Percentiles rank a stretch among this genome's conserved stretches.
Evolutionary conservation across 225 moss, liverwort and hornwort species (phyloP).

Genomic region (Polytrichum commune): DNA sequence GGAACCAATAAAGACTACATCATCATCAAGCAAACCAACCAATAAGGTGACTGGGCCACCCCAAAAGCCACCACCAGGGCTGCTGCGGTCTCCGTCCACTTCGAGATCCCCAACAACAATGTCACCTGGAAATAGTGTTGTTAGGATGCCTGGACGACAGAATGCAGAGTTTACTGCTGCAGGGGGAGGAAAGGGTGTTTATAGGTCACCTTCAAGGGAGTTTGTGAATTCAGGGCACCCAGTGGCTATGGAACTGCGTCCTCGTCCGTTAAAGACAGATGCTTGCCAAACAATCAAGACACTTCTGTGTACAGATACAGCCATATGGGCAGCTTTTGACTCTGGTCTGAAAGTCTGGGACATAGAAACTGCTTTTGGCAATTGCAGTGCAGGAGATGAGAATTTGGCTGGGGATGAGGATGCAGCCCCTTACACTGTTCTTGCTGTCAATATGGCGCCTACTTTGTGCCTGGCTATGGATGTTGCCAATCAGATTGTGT

Average conservation of each 20-base stretch:
- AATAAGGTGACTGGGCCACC: slow-evolving; percentile 12
- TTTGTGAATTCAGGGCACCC: slow-evolving; percentile 55
- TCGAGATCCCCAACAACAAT: slow-evolving; percentile 8
- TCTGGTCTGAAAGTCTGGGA: slow-evolving; percentile 85
- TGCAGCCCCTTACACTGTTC: slow-evolving; percentile 64
- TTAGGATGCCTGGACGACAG: slow-evolving; percentile 11
- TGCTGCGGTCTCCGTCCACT: background rate
- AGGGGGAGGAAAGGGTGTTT: slow-evolving; percentile 62
- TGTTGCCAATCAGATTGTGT: slow-evolving; percentile 66
- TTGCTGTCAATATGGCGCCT: slow-evolving; percentile 59
- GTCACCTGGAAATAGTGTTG: slow-evolving; percentile 12
- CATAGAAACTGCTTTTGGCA: slow-evolving; percentile 57
- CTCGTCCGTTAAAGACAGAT: slow-evolving; percentile 67
- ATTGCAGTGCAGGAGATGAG: slow-evolving; percentile 52
- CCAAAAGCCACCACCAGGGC: slow-evolving; percentile 15
- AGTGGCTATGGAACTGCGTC: slow-evolving; percentile 85
- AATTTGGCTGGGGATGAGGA: slow-evolving; percentile 86
- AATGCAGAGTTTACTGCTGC: slow-evolving; percentile 41
- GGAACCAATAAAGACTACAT: background rate
- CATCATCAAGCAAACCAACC: slow-evolving; percentile 5
- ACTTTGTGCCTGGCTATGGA: slow-evolving; percentile 73
- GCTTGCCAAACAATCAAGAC: slow-evolving; percentile 52
- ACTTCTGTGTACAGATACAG: slow-evolving; percentile 61
- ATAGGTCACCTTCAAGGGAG: slow-evolving; percentile 66
- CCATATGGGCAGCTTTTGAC: slow-evolving; percentile 80